Evolutionary conservation across 2,329 filamentous ascomycete species (phyloP), one percentile per base, ranked within the genome.

Genomic region (Botryotinia calthae): DNA sequence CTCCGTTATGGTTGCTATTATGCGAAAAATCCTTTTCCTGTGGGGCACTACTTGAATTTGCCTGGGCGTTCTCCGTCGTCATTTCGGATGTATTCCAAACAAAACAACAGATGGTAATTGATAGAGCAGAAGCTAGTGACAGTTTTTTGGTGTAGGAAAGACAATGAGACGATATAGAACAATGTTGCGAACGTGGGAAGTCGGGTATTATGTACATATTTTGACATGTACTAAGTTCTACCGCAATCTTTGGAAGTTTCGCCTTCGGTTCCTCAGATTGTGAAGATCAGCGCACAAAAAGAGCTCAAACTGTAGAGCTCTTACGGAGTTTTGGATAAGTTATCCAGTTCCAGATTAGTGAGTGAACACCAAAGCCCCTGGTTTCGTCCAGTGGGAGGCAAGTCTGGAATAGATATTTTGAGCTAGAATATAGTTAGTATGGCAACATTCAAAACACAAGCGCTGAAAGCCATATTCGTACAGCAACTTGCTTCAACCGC

Each of bases 11-110:
- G 28, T 74, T 74, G 18, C 67, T 63, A 63, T 71, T 61, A 34
- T 76, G 73, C 14, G 76, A 76, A 72, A 78, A 80, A 48, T 80
- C 78, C 70, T 80, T 80, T 73, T 80, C 79, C 40, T 78, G 71
- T 51, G 75, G 74, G 31, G 74, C 73, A 18, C 73, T 74, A 64
- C 76, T 77, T 12, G 54, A 63, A 22, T 44, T 56, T 31, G 68
- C 42, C n/a, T 72, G 70, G 25, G 40, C 12, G 0, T 59, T 56
- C 51, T 67, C 70, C 12, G 40, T 67, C 7, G 48, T 40, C 70
- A 72, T 72, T 7, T n/a, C n/a, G 12, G 6, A 67, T 46, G 16
- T 34, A 37, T 10, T 46, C 46, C 8, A 25, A 28, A 42, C 8
- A 25, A 28, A 42, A 51, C 12, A 56, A 25, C 18, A 44, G 44